Conservation (phyloP, 2,329 filamentous ascomycete species). For the Botrytis elliptica region DNA sequence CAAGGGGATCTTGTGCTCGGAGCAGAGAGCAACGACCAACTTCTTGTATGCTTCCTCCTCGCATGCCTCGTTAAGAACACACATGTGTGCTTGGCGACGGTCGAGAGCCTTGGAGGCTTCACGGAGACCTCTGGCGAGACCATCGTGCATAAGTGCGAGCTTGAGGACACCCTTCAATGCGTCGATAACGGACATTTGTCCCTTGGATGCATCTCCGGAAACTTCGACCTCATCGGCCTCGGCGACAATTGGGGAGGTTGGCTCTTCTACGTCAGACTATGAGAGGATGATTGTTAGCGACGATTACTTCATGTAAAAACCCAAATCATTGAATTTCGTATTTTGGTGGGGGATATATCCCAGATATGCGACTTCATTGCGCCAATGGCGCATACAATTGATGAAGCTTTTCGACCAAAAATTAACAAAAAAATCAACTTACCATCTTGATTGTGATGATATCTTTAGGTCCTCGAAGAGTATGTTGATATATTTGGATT, state of each 20-base stretch:
- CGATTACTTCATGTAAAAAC: not conserved
- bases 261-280: conserved; percentile 99
- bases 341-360: not conserved
- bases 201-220: conserved; percentile 83
- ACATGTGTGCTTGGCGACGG: conserved; percentile 99
- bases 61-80: conserved; percentile 98
- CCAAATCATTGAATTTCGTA: conserved; percentile 15
- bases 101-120: conserved; percentile 99
- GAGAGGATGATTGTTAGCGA: conserved; percentile 2
- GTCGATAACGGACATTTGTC: conserved; percentile 96
- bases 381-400: conserved; percentile 8
- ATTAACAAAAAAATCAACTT: conserved; percentile 6
- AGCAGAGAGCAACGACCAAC: conserved; percentile 97
- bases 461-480: conserved; percentile 39
- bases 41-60: conserved; percentile 99
- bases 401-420: not conserved
- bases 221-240: conserved; percentile 90
- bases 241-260: conserved; percentile 79
- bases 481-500: conserved; percentile 24
- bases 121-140: conserved; percentile 95
- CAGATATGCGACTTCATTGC: not conserved
- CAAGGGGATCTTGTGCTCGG: conserved; percentile 98
- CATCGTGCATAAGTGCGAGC: conserved; percentile 98
- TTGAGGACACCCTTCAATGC: conserved; percentile 99
- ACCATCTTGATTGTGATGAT: conserved; percentile 31